Conservation (phyloP, 805 yeast genomes). For the Zygotorulaspora sp. region DNA sequence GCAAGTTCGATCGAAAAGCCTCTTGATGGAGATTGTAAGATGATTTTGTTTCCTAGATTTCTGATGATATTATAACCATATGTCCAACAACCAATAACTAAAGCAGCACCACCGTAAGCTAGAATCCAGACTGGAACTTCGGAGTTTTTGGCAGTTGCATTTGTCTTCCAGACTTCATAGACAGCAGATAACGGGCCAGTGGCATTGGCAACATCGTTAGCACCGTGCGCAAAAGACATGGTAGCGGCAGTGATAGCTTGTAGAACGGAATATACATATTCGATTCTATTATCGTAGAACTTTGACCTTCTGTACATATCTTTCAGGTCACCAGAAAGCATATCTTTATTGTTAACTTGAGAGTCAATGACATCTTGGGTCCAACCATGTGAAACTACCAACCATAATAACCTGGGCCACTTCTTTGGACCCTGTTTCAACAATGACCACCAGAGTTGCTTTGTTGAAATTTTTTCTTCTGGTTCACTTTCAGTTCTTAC, state of each 20-base stretch:
- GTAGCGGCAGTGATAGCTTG: conserved; percentile 74
- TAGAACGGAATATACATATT: conserved; percentile 59
- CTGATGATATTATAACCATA: conserved; percentile 68
- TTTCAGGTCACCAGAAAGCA: conserved; percentile 44
- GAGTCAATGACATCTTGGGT: conserved; percentile 54
- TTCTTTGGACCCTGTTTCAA: conserved; percentile 43
- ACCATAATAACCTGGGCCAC: conserved; percentile 52
- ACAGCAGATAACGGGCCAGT: conserved; percentile 70
- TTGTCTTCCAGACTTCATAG: conserved; percentile 55
- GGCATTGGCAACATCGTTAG: conserved; percentile 75
- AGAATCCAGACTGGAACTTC: conserved; percentile 70
- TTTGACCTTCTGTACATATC: conserved; percentile 54
- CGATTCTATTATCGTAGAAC: conserved; percentile 66
- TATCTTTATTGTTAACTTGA: conserved; percentile 41
- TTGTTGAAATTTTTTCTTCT: conserved; percentile 34
- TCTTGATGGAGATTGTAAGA: conserved; percentile 71
- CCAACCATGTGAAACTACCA: conserved; percentile 54
- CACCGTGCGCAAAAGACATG: conserved; percentile 80
- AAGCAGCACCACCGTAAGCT: conserved; percentile 60
- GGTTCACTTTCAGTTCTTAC: conserved; percentile 13
- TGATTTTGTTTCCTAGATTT: conserved; percentile 68
- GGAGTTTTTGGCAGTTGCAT: conserved; percentile 42
- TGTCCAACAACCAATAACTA: conserved; percentile 66
- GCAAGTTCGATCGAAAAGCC: conserved; percentile 75
- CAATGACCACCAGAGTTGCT: conserved; percentile 38